Evolutionary conservation across 352 stramenopile species (phyloP), one percentile per base, ranked within the genome.

Genomic region (Phytophthora citrophthora): DNA sequence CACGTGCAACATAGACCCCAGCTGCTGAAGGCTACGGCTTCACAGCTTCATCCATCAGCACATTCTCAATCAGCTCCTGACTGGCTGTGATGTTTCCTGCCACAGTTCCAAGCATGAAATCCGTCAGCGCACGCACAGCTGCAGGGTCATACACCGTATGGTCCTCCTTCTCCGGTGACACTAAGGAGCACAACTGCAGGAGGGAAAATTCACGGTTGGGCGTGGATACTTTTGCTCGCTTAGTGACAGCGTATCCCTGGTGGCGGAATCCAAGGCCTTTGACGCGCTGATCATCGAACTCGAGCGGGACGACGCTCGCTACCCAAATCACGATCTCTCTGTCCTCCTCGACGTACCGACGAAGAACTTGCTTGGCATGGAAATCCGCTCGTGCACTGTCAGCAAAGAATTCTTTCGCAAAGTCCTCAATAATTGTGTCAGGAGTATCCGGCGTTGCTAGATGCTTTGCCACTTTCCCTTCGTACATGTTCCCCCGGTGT

Each of bases 31-130:
- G 39, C n/a, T 27, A 45, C 16, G 53, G 40, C 43, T 64, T 51
- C 24, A 74, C 68, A 34, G 27, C 44, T 62, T 77, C 56, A 39
- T 77, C 72, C 40, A 83, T 71, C 43, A 83, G 61, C 9, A 78
- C 66, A 27, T 88, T 86, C 47, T 88, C 79, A 36, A 88, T 84
- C 18, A 86, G 76, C 29, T 88, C 71, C 47, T 88, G 74, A 29
- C 69, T 84, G 20, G 71, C 63, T 23, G 74, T 79, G 38, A 86
- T 75, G 26, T 74, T 88, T 9, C 72, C 74, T 40, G 75, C 69
- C 13, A 78, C 72, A 13, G 73, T 75, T 50, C 76, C 75, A 36
- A 88, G 61, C 64, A 85, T 81, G 43, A 88, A 84, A 48, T 88
- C 72, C 13, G 76, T 88, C 24, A 88, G 53, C 5, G 74, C 71